Percentiles rank a stretch among this genome's conserved stretches.
phyloP scores from a whole-genome alignment of 164 flowering plant species.

The Nymphaea colorata region DNA sequence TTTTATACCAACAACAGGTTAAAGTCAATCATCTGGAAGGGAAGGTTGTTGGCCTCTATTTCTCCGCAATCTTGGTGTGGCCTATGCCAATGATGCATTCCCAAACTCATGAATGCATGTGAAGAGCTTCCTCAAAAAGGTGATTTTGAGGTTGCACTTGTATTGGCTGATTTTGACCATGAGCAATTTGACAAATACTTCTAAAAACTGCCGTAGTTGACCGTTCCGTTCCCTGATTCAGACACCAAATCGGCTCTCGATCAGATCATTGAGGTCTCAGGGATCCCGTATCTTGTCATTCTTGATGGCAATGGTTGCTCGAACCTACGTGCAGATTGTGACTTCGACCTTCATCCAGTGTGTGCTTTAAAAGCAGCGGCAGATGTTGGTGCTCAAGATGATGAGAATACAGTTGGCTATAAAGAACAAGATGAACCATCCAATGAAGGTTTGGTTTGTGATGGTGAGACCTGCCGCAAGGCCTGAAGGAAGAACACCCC shows the following conservation, averaged over 20 bases:
- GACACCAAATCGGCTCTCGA: constrained; percentile 23
- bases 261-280: constrained; percentile 29
- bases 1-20: constrained; percentile 23
- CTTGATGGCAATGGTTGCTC: constrained; percentile 46
- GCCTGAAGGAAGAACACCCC: constrained; percentile 16
- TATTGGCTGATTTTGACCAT: constrained; percentile 41
- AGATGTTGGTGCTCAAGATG: constrained; percentile 4
- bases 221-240: constrained; percentile 60
- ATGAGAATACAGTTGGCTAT: constrained; percentile 3
- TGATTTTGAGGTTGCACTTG: constrained; percentile 44
- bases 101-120: constrained; percentile 34
- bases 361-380: constrained; percentile 32
- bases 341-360: constrained; percentile 48
- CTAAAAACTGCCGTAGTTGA: constrained; percentile 77
- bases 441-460: constrained; percentile 34
- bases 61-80: constrained; percentile 70
- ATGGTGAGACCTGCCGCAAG: constrained; percentile 27
- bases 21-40: constrained; percentile 35
- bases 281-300: constrained; percentile 52
- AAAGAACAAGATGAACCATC: neutral
- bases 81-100: constrained; percentile 46
- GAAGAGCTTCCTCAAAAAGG: constrained; percentile 26
- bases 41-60: constrained; percentile 39
- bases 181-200: constrained; percentile 44
- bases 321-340: constrained; percentile 36